Conservation (phyloP, 2,329 filamentous ascomycete species). For the Rachicladosporium sp. region DNA sequence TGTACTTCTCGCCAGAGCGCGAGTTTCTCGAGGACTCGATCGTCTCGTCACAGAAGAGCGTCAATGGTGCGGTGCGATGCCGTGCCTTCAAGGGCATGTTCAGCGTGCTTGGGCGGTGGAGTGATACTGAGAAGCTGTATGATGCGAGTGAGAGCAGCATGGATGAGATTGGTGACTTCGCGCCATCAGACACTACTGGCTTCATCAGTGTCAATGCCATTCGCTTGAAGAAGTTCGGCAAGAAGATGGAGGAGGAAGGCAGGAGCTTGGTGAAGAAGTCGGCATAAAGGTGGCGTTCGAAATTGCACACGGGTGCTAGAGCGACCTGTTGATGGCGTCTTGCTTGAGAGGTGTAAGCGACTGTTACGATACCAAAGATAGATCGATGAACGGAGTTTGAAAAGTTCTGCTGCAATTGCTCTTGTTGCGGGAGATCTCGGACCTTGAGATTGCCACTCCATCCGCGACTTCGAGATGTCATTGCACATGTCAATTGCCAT, state of each 20-base stretch:
- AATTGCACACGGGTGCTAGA: too few relatives aligned
- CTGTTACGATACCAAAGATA: too few relatives aligned
- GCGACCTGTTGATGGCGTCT: too few relatives aligned
- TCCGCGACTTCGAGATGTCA: not conserved
- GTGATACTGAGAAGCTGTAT: constrained; percentile 58
- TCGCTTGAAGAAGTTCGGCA: constrained; percentile 33
- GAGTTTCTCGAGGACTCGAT: constrained; percentile 59
- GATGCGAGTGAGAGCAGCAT: constrained; percentile 53
- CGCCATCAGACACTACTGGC: constrained; percentile 52
- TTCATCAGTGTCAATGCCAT: constrained; percentile 62
- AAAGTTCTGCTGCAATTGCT: too few relatives aligned
- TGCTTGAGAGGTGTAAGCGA: too few relatives aligned
- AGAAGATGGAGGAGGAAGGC: constrained; percentile 26
- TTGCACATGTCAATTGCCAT: too few relatives aligned
- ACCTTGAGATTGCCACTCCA: not conserved
- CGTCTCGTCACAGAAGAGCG: constrained; percentile 45
- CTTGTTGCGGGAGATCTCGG: not conserved
- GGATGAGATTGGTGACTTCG: constrained; percentile 60
- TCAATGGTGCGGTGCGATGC: constrained; percentile 51
- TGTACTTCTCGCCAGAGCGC: constrained; percentile 59
- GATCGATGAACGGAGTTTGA: too few relatives aligned
- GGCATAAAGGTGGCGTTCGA: not conserved
- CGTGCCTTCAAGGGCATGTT: constrained; percentile 56
- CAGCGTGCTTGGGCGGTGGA: constrained; percentile 46
- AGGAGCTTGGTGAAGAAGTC: constrained; percentile 19